A percentile compares a stretch with the other conserved stretches of the same genome.
These are phyloP conservation scores for Piper betle DNA, from an alignment of 164 flowering plant species.

Conservation along the genomic window DNA sequence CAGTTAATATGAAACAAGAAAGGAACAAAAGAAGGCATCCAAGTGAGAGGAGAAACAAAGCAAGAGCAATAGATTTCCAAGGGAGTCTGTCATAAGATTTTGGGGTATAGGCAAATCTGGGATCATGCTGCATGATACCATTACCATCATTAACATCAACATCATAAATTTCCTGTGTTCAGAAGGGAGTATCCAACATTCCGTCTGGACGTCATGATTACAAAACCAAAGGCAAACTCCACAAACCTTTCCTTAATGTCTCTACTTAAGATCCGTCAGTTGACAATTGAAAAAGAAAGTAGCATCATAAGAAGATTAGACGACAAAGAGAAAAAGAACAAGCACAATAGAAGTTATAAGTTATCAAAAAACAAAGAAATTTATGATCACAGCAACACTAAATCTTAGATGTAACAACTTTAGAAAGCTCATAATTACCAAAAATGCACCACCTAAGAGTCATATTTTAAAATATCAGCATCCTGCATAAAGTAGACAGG, in stretches of 20 bases:
- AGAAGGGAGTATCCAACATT: conserved; percentile 42
- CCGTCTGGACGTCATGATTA: conserved; percentile 46
- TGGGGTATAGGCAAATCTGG: conserved; percentile 69
- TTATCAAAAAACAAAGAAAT: background rate
- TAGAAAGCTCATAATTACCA: background rate
- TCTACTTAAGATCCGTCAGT: background rate
- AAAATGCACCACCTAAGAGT: background rate
- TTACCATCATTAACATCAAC: conserved; percentile 8
- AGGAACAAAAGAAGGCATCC: conserved; percentile 62
- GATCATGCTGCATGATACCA: conserved; percentile 23
- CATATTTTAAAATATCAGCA: conserved; percentile 1
- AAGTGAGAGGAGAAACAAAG: conserved; percentile 58
- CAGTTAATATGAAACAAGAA: conserved; percentile 61
- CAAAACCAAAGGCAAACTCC: background rate
- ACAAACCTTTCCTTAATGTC: background rate
- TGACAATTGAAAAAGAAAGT: background rate
- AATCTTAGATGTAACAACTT: too few relatives aligned
- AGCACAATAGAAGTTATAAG: background rate
- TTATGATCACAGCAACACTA: background rate
- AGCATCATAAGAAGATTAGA: background rate
- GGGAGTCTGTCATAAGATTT: conserved; percentile 56
- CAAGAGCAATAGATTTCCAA: conserved; percentile 84
- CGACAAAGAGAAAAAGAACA: background rate
- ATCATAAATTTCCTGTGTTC: conserved; percentile 29
- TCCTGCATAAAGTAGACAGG: too few relatives aligned